Evolutionary conservation across 2,329 filamentous ascomycete species (phyloP), one percentile per base, ranked within the genome.

Genomic region (Phyllosticta ampelicida): DNA sequence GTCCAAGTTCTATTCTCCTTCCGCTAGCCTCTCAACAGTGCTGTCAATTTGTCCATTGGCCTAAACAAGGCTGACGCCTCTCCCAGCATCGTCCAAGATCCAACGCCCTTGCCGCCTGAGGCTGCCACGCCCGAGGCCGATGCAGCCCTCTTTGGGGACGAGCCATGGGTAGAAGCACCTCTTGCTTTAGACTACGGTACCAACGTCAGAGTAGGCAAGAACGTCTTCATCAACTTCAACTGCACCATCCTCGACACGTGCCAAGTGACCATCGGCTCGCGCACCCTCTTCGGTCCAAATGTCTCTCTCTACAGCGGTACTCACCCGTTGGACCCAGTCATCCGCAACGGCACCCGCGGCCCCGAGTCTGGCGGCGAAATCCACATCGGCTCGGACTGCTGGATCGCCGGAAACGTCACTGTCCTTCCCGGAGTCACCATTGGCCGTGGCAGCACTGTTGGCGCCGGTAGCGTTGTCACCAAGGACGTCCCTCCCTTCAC

Each of bases 401-500:
- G 77, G 77, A 75, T 80, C 60, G 76, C 77, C 0, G 77, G 76
- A 0, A 73, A 75, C 61, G 75, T 71, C 2, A 70, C 73, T 1
- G 81, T 95, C 18, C 74, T 91, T 50, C 84, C 88, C 0, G 90
- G 90, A 0, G 84, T 95, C 21, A 91, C 80, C 0, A 86, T 95
- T 62, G 90, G 90, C 0, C 78, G 80, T 57, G 89, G 90, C 0
- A 78, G 76, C 4, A 87, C 85, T 0, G 79, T 95, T 61, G 90
- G 89, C 0, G 90, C 90, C 1, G 89, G 86, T 1, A 89, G 86
- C 68, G 87, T 95, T 3, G 89, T 95, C 21, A 94, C 88, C 1
- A 94, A 86, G 73, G 77, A 86, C 69, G 80, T 89, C n/a, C 78
- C 82, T 4, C 78, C 80, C 8, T 84, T 82, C 62, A 78, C 78